Evolutionary conservation across 192 early-diverging fungal genomes (phyloP), one percentile per base, ranked within the genome.

Genomic region (Mortierella alpina): DNA sequence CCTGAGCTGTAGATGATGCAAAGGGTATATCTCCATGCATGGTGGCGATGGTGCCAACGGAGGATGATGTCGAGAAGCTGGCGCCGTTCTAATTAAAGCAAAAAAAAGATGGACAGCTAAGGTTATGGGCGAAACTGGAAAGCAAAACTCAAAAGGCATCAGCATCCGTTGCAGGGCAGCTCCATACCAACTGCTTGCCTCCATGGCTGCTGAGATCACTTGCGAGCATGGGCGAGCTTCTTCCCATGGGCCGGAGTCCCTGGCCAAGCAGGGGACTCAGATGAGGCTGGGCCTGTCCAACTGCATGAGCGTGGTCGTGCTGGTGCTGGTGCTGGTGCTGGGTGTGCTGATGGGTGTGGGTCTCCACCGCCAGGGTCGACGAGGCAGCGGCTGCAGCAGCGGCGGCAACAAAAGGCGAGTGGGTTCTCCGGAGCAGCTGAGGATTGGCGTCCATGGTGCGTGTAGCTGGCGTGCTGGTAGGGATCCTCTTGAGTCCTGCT

Each of bases 11-110:
- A 45, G 74, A 69, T 63, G 75, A 70, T 12, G 68, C 46, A 70
- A 70, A 70, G 68, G 75, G 75, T 78, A 78, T 78, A 70, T 70
- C 59, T 65, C 75, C 75, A n/a, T 63, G 69, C 52, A 69, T 64
- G 74, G 61, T 49, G 42, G 56, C 41, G 39, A 44, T 45, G 20
- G 65, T 67, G 13, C 56, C 31, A 31, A 31, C 47, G 13, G 73
- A 68, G 5, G 74, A 63, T 1, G 67, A 58, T 20, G 39, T 39
- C 45, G 59, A 52, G 52, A 63, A 17, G n/a, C 44, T 59, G 17
- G 63, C 20, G 17, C 53, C 54, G 42, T 18, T 48, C 58, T 60
- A 63, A 39, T 11, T 11, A 50, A 49, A 20, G 47, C 15, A 59
- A 44, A 48, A 68, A 68, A 17, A 59, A 48, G 42, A 40, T 51